These are phyloP conservation scores for Colletotrichum lini DNA, from an alignment of 2,329 filamentous ascomycete species.

Conservation along the genomic window DNA sequence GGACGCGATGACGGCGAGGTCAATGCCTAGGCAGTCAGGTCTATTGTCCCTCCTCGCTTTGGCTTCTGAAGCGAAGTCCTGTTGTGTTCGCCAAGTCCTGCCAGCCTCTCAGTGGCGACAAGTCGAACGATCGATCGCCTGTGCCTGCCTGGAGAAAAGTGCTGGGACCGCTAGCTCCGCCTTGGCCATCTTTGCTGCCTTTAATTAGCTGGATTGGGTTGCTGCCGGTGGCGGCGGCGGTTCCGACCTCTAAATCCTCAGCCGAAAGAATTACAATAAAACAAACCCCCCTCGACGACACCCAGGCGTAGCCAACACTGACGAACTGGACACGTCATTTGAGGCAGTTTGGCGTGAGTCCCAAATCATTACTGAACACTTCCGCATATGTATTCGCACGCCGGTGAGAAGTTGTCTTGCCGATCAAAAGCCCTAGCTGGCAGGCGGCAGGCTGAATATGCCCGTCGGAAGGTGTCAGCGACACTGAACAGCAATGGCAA, in stretches of 20 bases:
- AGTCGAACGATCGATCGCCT: not conserved
- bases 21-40: not conserved
- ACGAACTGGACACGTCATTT: not conserved
- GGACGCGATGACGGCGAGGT: not conserved
- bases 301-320: not conserved
- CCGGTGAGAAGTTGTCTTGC: not conserved
- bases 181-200: not conserved
- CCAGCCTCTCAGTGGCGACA: conserved; percentile 15
- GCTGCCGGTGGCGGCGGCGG: not conserved
- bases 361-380: not conserved
- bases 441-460: not conserved
- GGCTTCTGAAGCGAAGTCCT: not conserved
- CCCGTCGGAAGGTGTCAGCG: not conserved
- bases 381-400: conserved; percentile 9
- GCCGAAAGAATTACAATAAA: not conserved
- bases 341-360: not conserved
- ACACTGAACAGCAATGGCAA: not conserved
- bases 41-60: not conserved
- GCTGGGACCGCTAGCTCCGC: not conserved
- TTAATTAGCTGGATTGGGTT: not conserved
- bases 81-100: conserved; percentile 11
- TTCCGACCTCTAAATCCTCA: not conserved
- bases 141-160: not conserved
- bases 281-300: not conserved
- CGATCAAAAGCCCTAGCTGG: not conserved